Evolutionary conservation across 208 protist genomes (phyloP).

Genomic region (Porcisia deanei): DNA sequence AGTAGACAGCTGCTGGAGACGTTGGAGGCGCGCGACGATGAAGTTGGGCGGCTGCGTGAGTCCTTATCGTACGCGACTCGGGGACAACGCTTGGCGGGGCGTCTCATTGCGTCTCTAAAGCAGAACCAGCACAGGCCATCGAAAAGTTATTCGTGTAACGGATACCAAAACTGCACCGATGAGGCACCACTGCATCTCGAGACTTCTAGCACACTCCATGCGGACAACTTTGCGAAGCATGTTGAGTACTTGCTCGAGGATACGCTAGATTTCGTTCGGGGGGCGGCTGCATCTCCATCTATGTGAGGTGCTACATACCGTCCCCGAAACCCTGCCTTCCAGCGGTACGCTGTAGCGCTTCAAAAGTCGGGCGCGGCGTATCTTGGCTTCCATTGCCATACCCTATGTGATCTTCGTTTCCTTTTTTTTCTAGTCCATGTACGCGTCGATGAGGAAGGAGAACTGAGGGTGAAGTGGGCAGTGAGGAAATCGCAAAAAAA

Average conservation of each 20-base stretch:
- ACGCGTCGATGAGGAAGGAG: not conserved
- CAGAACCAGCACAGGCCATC: not conserved
- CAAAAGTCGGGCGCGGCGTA: not conserved
- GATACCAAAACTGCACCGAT: not conserved
- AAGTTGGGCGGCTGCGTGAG: constrained; percentile 20
- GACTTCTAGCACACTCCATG: not conserved
- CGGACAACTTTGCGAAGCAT: not conserved
- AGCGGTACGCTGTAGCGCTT: not conserved
- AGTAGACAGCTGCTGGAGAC: constrained; percentile 28
- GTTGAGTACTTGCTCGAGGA: constrained; percentile 25
- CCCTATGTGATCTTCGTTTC: not conserved
- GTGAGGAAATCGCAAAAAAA: not conserved
- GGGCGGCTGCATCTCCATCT: constrained; percentile 5
- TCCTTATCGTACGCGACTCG: constrained; percentile 4
- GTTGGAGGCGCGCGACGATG: constrained; percentile 19
- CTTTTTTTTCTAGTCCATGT: not conserved
- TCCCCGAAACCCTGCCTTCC: not conserved
- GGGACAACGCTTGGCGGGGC: not conserved
- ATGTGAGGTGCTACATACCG: constrained; percentile 5
- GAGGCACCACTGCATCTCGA: not conserved
- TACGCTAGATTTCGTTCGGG: constrained; percentile 27
- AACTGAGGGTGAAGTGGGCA: not conserved
- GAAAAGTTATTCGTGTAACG: not conserved
- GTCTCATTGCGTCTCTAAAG: not conserved
- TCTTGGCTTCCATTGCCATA: not conserved